A percentile compares a stretch with the other conserved stretches of the same genome.
Conservation (phyloP, 2,329 filamentous ascomycete species). For the Microascus cirrosus region DNA sequence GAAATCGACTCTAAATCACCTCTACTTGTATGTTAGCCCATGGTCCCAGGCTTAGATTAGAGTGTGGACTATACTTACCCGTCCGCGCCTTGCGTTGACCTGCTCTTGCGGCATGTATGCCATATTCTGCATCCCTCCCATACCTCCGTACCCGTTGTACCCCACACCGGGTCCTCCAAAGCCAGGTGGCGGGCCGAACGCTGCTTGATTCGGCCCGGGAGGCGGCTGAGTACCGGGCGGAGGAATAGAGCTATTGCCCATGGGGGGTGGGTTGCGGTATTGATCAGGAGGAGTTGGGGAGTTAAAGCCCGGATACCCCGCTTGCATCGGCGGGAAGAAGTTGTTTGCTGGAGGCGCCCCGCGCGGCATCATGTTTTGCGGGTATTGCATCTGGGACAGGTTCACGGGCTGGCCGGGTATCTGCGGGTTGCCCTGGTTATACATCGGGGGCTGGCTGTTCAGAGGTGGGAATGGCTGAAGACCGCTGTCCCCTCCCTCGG, state of each 20-base stretch:
- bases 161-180: constrained; percentile 28
- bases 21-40: background rate
- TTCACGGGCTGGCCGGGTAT: constrained; percentile 32
- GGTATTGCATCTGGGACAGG: constrained; percentile 46
- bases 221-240: constrained; percentile 39
- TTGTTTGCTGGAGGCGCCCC: constrained; percentile 42
- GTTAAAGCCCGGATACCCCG: constrained; percentile 42
- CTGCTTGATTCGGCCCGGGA: constrained; percentile 18
- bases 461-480: constrained; percentile 39
- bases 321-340: constrained; percentile 45
- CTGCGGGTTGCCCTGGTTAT: constrained; percentile 30
- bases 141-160: constrained; percentile 33
- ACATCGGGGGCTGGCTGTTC: constrained; percentile 40
- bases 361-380: constrained; percentile 45
- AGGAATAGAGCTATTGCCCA: constrained; percentile 14
- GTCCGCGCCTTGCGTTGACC: constrained; percentile 44
- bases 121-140: constrained; percentile 34
- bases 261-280: constrained; percentile 32
- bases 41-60: background rate
- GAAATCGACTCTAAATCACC: background rate
- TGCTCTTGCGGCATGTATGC: constrained; percentile 46
- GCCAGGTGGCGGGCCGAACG: constrained; percentile 30
- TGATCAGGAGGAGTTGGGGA: constrained; percentile 40
- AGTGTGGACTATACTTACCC: constrained; percentile 29
- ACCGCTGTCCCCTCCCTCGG: constrained; percentile 26